Conservation (phyloP, 129 eudicot genomes). For the Flaveria trinervia region DNA sequence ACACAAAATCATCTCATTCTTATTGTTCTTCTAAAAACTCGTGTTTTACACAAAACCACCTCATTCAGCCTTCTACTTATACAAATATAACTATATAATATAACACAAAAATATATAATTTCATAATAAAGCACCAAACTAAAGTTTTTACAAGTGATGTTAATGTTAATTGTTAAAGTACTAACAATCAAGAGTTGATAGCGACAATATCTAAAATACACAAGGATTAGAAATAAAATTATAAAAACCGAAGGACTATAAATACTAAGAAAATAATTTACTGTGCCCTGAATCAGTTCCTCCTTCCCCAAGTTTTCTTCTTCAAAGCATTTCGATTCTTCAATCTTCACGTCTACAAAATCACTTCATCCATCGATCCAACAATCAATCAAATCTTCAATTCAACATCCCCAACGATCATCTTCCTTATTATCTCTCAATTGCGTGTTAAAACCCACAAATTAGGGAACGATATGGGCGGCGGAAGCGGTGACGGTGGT, state of each 20-base stretch:
- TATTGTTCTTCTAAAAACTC: too few relatives aligned
- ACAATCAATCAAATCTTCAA: slow-evolving; percentile 23
- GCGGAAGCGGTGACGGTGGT: slow-evolving; percentile 37
- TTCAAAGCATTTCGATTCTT: background rate
- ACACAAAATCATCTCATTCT: too few relatives aligned
- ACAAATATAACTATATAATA: too few relatives aligned
- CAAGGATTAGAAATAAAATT: background rate
- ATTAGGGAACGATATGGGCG: slow-evolving; percentile 35
- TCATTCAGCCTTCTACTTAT: too few relatives aligned
- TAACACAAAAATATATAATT: too few relatives aligned
- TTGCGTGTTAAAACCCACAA: slow-evolving; percentile 11
- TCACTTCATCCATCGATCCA: slow-evolving; percentile 24
- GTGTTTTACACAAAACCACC: too few relatives aligned
- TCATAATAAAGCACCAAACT: too few relatives aligned
- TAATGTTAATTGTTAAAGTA: background rate
- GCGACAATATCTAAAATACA: background rate
- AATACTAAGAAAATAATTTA: slow-evolving; percentile 16
- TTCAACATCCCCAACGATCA: slow-evolving; percentile 20
- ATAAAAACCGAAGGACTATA: background rate
- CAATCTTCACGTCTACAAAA: slow-evolving; percentile 15
- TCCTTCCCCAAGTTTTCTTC: slow-evolving; percentile 42
- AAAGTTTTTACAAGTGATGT: background rate
- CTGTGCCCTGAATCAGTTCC: slow-evolving; percentile 29
- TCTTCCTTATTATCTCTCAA: background rate
- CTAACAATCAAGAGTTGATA: background rate